Base-by-base conservation (phyloP, 192 early-diverging fungal species). In the Coemansia sp. region DNA sequence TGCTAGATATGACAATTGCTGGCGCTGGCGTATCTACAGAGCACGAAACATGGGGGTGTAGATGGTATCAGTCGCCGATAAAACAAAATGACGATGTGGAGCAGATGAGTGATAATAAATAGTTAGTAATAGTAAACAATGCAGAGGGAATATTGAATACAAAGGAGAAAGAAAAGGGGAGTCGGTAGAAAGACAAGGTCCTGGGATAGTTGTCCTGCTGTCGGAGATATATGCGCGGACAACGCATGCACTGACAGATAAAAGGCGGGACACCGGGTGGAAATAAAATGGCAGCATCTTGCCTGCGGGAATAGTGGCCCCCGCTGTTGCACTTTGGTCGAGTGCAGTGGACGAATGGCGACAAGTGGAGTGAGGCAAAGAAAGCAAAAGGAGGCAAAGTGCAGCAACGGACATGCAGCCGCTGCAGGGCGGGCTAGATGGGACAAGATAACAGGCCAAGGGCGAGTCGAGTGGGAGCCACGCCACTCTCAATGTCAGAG, bases 321-420 rank as follows among this genome's bases (percentile, higher is more conserved):
- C 44, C 7, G 44, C 7, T 48, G 19, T 48, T 9, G 19, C 19
- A 7, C 46, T 48, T 1, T 0, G n/a, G 46, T 48, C 3, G 19
- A 48, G 46, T 19, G 46, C 46, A 21, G 46, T 21, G n/a, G 21
- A 48, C 8, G 19, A 21, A 6, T 21, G 19, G 19, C 46, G 6
- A 6, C 46, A 33, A 33, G 13, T 34, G 31, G 54, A 6, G 54
- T 33, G 31, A 57, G 29, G 3, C 54, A 57, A 17, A 57, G 31
- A 2, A 57, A 35, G 16, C 54, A 34, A 33, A 57, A 57, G 16
- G 35, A 7, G 33, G 31, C 54, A 33, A 34, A 35, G 31, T 57
- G 54, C 54, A 57, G 54, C 54, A 57, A 17, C 54, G 31, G 54
- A 35, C 54, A 57, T 57, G 54, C 54, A 57, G 54, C 54, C 54